Base-by-base conservation (phyloP, 768 basidiomycete species). In the Lactarius tabidus region DNA sequence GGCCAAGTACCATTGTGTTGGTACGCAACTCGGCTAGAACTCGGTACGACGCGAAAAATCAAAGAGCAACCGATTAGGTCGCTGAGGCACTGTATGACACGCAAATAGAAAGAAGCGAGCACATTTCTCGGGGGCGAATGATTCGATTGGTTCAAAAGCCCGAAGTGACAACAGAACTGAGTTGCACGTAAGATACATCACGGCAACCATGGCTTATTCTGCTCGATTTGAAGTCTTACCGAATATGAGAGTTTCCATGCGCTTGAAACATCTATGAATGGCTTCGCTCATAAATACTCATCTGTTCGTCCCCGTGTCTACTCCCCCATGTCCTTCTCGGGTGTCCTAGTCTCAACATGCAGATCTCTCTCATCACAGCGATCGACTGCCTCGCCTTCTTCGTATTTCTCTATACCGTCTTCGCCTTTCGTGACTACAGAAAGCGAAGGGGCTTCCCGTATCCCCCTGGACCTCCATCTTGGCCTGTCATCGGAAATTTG, bases 401-500 rank as follows among this genome's bases (percentile, higher is more conserved):
- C 12, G 14, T 23, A 26, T 51, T 51, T 51, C 26, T 51, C 48
- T 51, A 51, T 51, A 28, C 15, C 48, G 23, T 51, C 26, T 51
- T 51, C 15, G 48, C 48, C 48, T 51, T 26, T 51, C 48, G 48
- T 51, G 23, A 51, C 48, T 26, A 51, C 48, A 51, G 48, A 28
- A 64, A 6, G 26, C 33, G 15, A 26, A 59, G 28, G 17, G 33
- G 48, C 48, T 51, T 52, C 29, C 59, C 48, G 2, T 48, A 29
- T 35, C 41, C 59, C 8, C 59, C 59, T 6, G 59, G 59, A 6
- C 59, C 59, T 12, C 41, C 18, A 20, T 9, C 43, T 51, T 45
- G 48, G 26, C 48, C 33, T 28, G 9, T 62, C 51, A 20, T 62
- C 15, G 61, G 61, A 3, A 70, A 62, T 39, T 23, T 62, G 3